Percentiles rank a stretch among this genome's conserved stretches.
Evolutionary conservation across 768 basidiomycete genomes (phyloP).

Genomic region (Daedaleopsis nitida): DNA sequence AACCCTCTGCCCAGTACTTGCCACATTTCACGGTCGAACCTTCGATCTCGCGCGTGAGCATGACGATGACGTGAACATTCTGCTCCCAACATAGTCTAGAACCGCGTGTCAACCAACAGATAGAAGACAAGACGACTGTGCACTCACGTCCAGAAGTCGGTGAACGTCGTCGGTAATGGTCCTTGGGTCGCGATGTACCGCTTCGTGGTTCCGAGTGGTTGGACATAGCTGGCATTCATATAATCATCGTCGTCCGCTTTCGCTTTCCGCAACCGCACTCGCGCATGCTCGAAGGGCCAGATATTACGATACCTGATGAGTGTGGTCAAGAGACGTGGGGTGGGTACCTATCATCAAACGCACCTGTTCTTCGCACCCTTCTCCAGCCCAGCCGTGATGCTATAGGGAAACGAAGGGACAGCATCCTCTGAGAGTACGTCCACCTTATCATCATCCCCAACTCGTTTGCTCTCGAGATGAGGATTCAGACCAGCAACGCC

Average conservation of each 20-base stretch:
- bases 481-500: constrained; percentile 2
- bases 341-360: constrained; percentile 22
- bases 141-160: constrained; percentile 93
- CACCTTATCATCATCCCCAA: background rate
- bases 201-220: constrained; percentile 77
- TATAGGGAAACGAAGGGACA: constrained; percentile 68
- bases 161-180: constrained; percentile 84
- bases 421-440: constrained; percentile 8
- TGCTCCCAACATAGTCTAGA: constrained; percentile 89
- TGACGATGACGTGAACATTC: constrained; percentile 91
- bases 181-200: constrained; percentile 97
- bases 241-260: constrained; percentile 69
- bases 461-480: constrained; percentile 5
- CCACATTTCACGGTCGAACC: constrained; percentile 90
- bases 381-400: constrained; percentile 94
- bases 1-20: constrained; percentile 76
- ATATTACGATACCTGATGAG: constrained; percentile 83
- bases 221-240: constrained; percentile 93
- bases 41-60: constrained; percentile 93
- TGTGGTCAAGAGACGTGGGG: background rate
- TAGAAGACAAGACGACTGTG: background rate
- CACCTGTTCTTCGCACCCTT: constrained; percentile 93
- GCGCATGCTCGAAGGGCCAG: constrained; percentile 96
- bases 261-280: constrained; percentile 64
- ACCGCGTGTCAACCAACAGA: background rate